These are phyloP conservation scores for Rhodomyrtus psidioides DNA, from an alignment of 441 rosid genomes.

Conservation along the genomic window DNA sequence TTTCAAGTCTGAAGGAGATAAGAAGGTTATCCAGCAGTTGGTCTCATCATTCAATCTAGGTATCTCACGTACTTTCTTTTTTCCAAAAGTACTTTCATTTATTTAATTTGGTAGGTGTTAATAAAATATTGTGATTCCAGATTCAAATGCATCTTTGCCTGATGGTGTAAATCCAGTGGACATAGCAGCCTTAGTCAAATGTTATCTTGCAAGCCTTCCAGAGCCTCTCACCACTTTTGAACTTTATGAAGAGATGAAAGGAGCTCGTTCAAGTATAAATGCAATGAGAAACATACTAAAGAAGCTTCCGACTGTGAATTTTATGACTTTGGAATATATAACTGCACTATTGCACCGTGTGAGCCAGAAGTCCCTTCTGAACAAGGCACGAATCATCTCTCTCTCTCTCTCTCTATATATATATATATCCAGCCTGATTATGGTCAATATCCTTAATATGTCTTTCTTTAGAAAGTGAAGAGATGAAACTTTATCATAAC, in stretches of 20 bases:
- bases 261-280: constrained; percentile 58
- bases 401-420: background rate
- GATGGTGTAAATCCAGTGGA: constrained; percentile 70
- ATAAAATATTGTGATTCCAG: constrained; percentile 25
- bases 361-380: constrained; percentile 76
- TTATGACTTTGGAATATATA: constrained; percentile 75
- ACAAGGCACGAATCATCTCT: constrained; percentile 41
- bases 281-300: constrained; percentile 62
- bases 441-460: background rate
- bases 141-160: constrained; percentile 57
- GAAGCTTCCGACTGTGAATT: constrained; percentile 77
- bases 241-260: constrained; percentile 67
- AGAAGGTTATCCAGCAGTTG: constrained; percentile 60
- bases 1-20: constrained; percentile 83
- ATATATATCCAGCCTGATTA: too few species aligned
- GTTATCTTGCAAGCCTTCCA: constrained; percentile 91
- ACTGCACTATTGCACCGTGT: constrained; percentile 78
- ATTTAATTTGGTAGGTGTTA: background rate
- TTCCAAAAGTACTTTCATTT: background rate
- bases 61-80: constrained; percentile 12
- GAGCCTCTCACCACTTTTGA: constrained; percentile 78
- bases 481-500: background rate
- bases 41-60: constrained; percentile 78
- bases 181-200: constrained; percentile 68
- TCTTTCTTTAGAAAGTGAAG: background rate